Evolutionary conservation across 352 stramenopile genomes (phyloP), one percentile per base, ranked within the genome.

Genomic region (Phytopythium boreale): DNA sequence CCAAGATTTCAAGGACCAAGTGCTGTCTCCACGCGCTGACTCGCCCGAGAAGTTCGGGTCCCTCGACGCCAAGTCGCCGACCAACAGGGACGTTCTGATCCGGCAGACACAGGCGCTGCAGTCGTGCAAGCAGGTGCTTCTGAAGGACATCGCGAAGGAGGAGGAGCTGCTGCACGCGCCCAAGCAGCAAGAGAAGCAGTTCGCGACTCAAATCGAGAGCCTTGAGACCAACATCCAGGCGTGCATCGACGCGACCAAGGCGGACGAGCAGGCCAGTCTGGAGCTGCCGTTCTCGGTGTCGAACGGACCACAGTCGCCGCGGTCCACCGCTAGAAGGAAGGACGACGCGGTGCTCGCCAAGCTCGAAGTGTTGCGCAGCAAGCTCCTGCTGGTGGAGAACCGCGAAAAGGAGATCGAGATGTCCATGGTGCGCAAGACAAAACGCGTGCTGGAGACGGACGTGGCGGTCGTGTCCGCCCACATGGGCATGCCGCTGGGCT

Each of bases 401-500:
- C 89, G 87, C 44, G 82, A 91, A 57, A 78, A 79, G 24, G 77
- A 90, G 57, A 89, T 93, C 31, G 84, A 93, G 46, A 77, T 69
- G 5, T 76, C 80, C 0, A 88, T 91, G 66, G 79, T 93, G 27
- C 71, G 73, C 12, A 86, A 88, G 69, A 93, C 84, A 8, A 91
- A 90, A 67, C 76, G 81, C 24, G 77, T 90, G 14, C 60, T 93
- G 7, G 72, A 74, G 27, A 29, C 59, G 15, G 62, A 58, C 31
- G 44, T 41, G 6, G 34, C 55, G 10, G 41, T 43, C 11, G 24
- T 50, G 22, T 62, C 55, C 8, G 24, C 31, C 1, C 67, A n/a
- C 17, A 57, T 67, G 61, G 60, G 61, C 15, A 60, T 72, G 36
- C 67, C 72, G 27, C 64, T 75, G 36, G 68, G 67, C 20, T 64